A percentile compares a stretch with the other conserved stretches of the same genome.
Conservation (phyloP, 2,329 filamentous ascomycete genomes). For the Aspergillus unguis region DNA sequence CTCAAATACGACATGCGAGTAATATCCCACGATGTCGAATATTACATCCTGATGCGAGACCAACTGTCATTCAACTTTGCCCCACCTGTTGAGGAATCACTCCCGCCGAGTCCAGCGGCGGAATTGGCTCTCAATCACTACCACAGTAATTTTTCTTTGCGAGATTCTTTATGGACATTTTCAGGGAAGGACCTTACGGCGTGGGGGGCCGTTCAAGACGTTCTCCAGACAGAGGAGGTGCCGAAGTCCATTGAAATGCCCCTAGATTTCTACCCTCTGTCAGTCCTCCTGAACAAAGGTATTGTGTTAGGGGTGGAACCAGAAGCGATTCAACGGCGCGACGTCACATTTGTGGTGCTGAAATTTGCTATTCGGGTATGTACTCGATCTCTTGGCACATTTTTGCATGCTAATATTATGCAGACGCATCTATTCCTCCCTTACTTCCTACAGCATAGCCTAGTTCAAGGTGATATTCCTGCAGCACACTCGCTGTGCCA, state of each 20-base stretch:
- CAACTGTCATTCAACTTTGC: conserved; percentile 57
- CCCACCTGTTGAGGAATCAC: conserved; percentile 45
- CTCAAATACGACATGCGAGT: conserved; percentile 98
- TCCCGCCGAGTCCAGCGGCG: conserved; percentile 49
- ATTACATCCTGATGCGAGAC: conserved; percentile 88
- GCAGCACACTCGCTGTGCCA: conserved; percentile 78
- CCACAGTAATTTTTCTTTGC: conserved; percentile 56
- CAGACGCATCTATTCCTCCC: conserved; percentile 92
- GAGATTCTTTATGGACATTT: conserved; percentile 92
- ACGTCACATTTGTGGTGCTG: conserved; percentile 86
- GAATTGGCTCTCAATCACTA: conserved; percentile 45
- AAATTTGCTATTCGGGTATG: conserved; percentile 82
- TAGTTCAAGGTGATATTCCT: conserved; percentile 71
- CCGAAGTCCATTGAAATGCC: conserved; percentile 72
- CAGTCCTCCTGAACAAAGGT: conserved; percentile 80
- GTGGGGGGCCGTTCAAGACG: conserved; percentile 85
- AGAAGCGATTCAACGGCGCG: conserved; percentile 86
- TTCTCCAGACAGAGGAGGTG: conserved; percentile 72
- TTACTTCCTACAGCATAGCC: conserved; percentile 75
- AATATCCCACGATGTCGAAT: conserved; percentile 93
- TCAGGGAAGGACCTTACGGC: conserved; percentile 80
- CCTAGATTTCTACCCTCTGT: conserved; percentile 94
- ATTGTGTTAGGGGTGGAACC: conserved; percentile 88
- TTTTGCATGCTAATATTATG: conserved; percentile 7
- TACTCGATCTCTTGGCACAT: neutral